Conservation (phyloP, 306 rosid genomes). For the Castanea crenata region DNA sequence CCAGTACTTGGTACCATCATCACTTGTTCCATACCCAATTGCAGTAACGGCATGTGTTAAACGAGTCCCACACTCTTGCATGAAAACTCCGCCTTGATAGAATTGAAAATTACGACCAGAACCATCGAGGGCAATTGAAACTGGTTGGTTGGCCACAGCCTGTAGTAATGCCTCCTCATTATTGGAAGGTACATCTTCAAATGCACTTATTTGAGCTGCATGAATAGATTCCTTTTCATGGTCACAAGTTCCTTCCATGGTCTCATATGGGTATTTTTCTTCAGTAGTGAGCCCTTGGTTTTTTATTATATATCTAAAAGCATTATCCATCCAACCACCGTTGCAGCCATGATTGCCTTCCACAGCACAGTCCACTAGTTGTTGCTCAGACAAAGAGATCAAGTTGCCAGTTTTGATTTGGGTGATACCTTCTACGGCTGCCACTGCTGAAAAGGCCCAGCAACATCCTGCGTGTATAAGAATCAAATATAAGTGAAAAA, state of each 20-base stretch:
- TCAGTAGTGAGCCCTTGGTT: slow-evolving; percentile 14
- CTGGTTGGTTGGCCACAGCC: neutral
- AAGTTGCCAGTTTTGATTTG: no score
- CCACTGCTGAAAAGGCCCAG: no score
- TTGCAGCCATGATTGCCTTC: neutral
- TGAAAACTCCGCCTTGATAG: no score
- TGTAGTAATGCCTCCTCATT: slow-evolving; percentile 12
- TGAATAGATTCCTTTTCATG: neutral
- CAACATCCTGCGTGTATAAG: no score
- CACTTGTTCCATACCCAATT: no score
- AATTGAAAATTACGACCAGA: no score
- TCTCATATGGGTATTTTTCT: slow-evolving; percentile 15
- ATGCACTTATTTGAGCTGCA: slow-evolving; percentile 14
- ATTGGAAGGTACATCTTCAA: slow-evolving; percentile 14
- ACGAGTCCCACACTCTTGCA: no score
- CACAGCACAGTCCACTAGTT: slow-evolving; percentile 29
- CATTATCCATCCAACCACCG: neutral
- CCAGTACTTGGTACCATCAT: no score
- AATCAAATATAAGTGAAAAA: no score
- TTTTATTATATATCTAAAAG: neutral
- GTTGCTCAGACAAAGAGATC: slow-evolving; percentile 23
- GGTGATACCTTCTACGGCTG: no score
- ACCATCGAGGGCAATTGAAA: no score
- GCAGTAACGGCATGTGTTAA: no score
- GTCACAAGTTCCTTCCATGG: neutral